Evolutionary conservation across 2,329 filamentous ascomycete genomes (phyloP).

Genomic region (Beauveria asiatica): DNA sequence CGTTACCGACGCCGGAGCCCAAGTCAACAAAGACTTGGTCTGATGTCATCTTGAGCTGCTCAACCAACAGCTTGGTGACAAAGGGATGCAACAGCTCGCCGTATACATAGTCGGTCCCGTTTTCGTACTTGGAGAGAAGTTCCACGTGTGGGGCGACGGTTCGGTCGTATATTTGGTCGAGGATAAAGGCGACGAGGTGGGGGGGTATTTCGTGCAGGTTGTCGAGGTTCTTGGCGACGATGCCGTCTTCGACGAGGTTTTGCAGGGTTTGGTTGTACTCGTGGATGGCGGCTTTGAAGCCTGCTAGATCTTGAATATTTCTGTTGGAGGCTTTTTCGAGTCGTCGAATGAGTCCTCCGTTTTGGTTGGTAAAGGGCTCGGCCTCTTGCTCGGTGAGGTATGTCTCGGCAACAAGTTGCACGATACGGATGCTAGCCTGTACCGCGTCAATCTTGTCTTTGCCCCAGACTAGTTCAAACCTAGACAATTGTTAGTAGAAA

Average conservation of each 20-base stretch:
- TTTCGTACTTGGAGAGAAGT: conserved; percentile 73
- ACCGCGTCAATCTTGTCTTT: conserved; percentile 72
- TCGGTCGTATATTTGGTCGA: conserved; percentile 82
- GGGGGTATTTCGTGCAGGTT: conserved; percentile 60
- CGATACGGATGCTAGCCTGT: conserved; percentile 62
- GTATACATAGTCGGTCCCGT: conserved; percentile 88
- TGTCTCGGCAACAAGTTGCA: conserved; percentile 61
- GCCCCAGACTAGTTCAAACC: conserved; percentile 60
- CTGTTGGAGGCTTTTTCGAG: conserved; percentile 66
- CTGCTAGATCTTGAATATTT: conserved; percentile 52
- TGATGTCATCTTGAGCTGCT: conserved; percentile 68
- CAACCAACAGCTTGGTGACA: conserved; percentile 69
- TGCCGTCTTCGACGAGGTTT: conserved; percentile 58
- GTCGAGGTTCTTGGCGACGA: conserved; percentile 64
- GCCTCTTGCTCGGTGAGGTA: conserved; percentile 69
- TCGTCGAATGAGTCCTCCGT: conserved; percentile 65
- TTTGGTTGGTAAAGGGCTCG: conserved; percentile 60
- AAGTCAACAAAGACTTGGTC: conserved; percentile 87
- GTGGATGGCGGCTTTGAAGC: conserved; percentile 64
- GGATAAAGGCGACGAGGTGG: conserved; percentile 68
- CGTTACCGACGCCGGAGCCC: conserved; percentile 92
- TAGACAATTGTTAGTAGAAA: conserved; percentile 15
- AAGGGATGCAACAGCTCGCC: conserved; percentile 85
- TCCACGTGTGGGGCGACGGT: conserved; percentile 87
- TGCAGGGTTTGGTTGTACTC: conserved; percentile 70